These are phyloP conservation scores for Apiospora rasikravindrae DNA, from an alignment of 2,329 filamentous ascomycete species.

Conservation along the genomic window DNA sequence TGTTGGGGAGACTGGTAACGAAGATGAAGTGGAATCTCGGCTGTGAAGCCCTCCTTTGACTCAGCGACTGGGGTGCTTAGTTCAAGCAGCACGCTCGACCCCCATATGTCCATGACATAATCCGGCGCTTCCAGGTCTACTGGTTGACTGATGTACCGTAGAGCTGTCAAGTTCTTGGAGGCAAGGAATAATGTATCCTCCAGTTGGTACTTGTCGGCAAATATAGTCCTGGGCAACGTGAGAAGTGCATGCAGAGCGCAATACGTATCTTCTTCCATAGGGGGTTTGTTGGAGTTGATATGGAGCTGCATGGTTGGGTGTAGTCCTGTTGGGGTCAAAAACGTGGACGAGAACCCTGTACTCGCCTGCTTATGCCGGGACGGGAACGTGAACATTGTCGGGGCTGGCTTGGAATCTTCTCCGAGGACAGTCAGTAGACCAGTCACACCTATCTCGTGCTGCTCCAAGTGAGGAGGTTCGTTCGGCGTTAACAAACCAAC, in stretches of 20 bases:
- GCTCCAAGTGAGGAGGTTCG: conserved; percentile 60
- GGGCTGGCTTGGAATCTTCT: conserved; percentile 72
- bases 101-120: conserved; percentile 79
- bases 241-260: conserved; percentile 82
- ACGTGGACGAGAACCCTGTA: conserved; percentile 64
- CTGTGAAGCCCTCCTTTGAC: conserved; percentile 58
- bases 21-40: conserved; percentile 80
- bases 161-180: conserved; percentile 76
- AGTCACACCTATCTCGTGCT: conserved; percentile 77
- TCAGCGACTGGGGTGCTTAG: conserved; percentile 60
- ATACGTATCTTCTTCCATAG: conserved; percentile 56
- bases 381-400: conserved; percentile 83
- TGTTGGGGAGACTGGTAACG: conserved; percentile 74
- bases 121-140: conserved; percentile 91
- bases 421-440: conserved; percentile 82
- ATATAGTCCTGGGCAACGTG: conserved; percentile 80
- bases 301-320: conserved; percentile 80
- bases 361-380: conserved; percentile 72
- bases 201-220: conserved; percentile 88
- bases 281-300: conserved; percentile 59
- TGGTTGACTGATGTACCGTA: conserved; percentile 73
- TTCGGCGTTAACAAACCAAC: conserved; percentile 79
- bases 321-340: conserved; percentile 76
- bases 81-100: conserved; percentile 77
- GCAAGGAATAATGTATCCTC: conserved; percentile 75